These are phyloP conservation scores for Cucurbita ficifolia DNA, from an alignment of 306 rosid genomes.

Conservation along the genomic window DNA sequence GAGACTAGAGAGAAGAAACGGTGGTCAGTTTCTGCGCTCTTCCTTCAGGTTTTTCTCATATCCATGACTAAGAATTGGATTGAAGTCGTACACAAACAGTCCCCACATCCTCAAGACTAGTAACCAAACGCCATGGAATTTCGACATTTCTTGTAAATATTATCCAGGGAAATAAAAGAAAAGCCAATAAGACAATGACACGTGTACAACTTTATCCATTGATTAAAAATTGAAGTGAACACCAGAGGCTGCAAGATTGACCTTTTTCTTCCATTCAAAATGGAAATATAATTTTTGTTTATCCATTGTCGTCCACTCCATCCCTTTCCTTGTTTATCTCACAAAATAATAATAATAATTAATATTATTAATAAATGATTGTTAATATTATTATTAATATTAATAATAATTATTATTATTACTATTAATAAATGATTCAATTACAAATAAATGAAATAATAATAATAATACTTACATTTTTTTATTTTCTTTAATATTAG, in stretches of 20 bases:
- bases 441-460: too few relatives aligned
- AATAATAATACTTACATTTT: too few relatives aligned
- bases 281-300: neutral
- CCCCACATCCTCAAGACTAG: neutral
- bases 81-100: neutral
- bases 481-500: too few relatives aligned
- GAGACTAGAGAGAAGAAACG: neutral
- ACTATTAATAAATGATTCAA: too few relatives aligned
- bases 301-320: constrained; percentile 6
- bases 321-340: neutral
- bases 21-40: neutral
- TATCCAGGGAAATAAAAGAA: constrained; percentile 6
- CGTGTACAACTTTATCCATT: constrained; percentile 40
- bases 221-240: neutral
- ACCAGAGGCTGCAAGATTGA: constrained; percentile 19
- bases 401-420: too few relatives aligned
- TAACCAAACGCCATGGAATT: constrained; percentile 6
- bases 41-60: neutral
- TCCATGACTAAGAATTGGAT: neutral
- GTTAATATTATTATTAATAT: too few relatives aligned
- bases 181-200: constrained; percentile 47
- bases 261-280: neutral
- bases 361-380: too few relatives aligned
- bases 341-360: neutral
- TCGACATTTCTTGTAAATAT: constrained; percentile 34